Evolutionary conservation across 2,329 filamentous ascomycete genomes (phyloP).

Genomic region (Scytalidium lignicola): DNA sequence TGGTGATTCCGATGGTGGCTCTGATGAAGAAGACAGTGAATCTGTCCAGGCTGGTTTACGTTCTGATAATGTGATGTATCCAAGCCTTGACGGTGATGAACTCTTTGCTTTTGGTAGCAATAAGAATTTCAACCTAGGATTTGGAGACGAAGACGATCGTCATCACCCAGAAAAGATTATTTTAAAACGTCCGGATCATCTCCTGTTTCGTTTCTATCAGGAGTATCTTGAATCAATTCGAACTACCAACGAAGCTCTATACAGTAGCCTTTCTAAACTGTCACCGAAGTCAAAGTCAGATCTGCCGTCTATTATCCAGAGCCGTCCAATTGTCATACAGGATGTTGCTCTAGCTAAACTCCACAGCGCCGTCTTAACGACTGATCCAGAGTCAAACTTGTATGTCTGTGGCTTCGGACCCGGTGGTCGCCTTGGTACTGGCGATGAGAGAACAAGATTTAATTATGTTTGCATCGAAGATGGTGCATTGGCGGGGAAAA

Average conservation of each 20-base stretch:
- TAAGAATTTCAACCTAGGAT: slow-evolving; percentile 85
- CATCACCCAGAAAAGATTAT: slow-evolving; percentile 85
- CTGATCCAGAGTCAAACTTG: slow-evolving; percentile 82
- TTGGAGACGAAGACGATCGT: slow-evolving; percentile 93
- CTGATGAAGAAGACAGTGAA: slow-evolving; percentile 49
- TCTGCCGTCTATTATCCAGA: slow-evolving; percentile 68
- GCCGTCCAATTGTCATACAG: slow-evolving; percentile 68
- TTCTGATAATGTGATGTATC: not conserved
- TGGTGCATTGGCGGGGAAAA: slow-evolving; percentile 66
- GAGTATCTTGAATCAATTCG: slow-evolving; percentile 50
- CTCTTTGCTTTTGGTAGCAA: slow-evolving; percentile 94
- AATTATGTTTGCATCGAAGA: slow-evolving; percentile 77
- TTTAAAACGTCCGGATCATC: slow-evolving; percentile 69
- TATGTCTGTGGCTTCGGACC: slow-evolving; percentile 91
- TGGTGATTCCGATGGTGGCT: slow-evolving; percentile 37
- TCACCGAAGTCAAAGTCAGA: slow-evolving; percentile 34
- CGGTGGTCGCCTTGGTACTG: slow-evolving; percentile 81
- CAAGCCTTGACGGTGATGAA: slow-evolving; percentile 64
- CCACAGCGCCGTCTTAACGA: slow-evolving; percentile 82
- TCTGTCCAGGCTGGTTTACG: slow-evolving; percentile 1
- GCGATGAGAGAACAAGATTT: slow-evolving; percentile 86
- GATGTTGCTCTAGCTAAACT: slow-evolving; percentile 87
- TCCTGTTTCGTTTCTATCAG: slow-evolving; percentile 68
- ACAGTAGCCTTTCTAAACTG: slow-evolving; percentile 17
- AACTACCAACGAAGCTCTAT: slow-evolving; percentile 12